These are phyloP conservation scores for Aspergillus hiratsukae DNA, from an alignment of 2,329 filamentous ascomycete genomes.

Conservation along the genomic window DNA sequence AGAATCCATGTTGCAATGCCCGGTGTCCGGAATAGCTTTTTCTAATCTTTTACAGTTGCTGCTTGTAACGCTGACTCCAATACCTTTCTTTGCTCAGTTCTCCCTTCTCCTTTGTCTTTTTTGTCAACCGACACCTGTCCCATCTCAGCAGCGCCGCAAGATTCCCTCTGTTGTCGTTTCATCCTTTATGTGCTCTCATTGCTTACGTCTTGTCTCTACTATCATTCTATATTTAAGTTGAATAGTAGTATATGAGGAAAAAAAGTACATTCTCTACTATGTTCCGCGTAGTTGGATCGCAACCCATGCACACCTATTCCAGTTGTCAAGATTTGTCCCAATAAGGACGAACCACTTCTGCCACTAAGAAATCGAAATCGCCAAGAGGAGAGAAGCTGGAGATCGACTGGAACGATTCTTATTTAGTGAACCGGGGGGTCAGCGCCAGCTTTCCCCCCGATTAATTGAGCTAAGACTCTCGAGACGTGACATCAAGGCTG, in stretches of 20 bases:
- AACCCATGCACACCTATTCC: neutral
- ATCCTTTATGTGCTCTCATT: constrained; percentile 25
- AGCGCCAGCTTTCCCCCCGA: constrained; percentile 13
- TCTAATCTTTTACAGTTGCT: constrained; percentile 29
- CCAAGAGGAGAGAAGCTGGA: neutral
- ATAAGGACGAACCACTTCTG: neutral
- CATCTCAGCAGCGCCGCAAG: constrained; percentile 38
- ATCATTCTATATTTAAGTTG: constrained; percentile 25
- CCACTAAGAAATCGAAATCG: neutral
- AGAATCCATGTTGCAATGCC: constrained; percentile 17
- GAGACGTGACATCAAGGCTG: neutral
- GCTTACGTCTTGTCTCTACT: constrained; percentile 23
- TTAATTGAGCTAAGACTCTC: constrained; percentile 2
- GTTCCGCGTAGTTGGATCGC: neutral
- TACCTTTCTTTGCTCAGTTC: constrained; percentile 16
- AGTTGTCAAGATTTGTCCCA: neutral
- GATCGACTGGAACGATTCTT: constrained; percentile 2
- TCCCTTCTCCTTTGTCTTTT: constrained; percentile 15
- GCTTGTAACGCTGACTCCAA: constrained; percentile 23
- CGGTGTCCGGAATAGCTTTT: constrained; percentile 30
- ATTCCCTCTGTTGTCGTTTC: constrained; percentile 36
- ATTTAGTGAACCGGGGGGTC: constrained; percentile 1
- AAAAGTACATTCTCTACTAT: constrained; percentile 13
- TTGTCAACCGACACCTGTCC: constrained; percentile 26
- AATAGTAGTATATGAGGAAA: constrained; percentile 31